Percentiles rank a stretch among this genome's conserved stretches.
Conservation (phyloP, 2,329 filamentous ascomycete species). For the Aspergillus nomiae region DNA sequence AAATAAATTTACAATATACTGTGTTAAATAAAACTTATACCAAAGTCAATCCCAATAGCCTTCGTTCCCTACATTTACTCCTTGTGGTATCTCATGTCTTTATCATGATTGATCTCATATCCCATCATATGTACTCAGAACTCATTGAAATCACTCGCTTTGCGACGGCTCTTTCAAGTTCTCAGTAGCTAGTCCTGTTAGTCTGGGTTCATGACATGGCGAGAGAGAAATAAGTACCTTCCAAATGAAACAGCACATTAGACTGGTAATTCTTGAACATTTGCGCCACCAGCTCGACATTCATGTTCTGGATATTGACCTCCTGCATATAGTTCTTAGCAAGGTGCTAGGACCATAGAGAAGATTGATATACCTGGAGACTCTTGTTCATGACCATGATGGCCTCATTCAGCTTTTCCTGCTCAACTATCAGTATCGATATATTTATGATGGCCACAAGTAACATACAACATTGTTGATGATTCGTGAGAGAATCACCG, state of each 20-base stretch:
- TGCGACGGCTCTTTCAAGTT: conserved; percentile 76
- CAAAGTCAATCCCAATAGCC: neutral
- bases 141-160: conserved; percentile 21
- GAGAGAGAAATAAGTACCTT: conserved; percentile 62
- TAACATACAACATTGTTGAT: conserved; percentile 90
- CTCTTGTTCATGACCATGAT: conserved; percentile 90
- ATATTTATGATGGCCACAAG: neutral
- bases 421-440: conserved; percentile 3
- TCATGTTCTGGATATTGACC: conserved; percentile 99
- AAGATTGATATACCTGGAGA: conserved; percentile 64
- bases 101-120: neutral
- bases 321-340: conserved; percentile 59
- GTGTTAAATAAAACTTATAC: neutral
- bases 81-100: neutral
- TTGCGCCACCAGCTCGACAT: conserved; percentile 93
- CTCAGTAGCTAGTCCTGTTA: conserved; percentile 66
- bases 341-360: neutral
- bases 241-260: conserved; percentile 94
- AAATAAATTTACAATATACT: neutral
- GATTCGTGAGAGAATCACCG: conserved; percentile 86
- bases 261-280: conserved; percentile 99
- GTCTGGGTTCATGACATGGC: neutral
- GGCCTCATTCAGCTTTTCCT: conserved; percentile 98
- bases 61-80: neutral
- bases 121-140: neutral